These are phyloP conservation scores for Taxillus chinensis DNA, from an alignment of 164 flowering plant species.

Conservation along the genomic window DNA sequence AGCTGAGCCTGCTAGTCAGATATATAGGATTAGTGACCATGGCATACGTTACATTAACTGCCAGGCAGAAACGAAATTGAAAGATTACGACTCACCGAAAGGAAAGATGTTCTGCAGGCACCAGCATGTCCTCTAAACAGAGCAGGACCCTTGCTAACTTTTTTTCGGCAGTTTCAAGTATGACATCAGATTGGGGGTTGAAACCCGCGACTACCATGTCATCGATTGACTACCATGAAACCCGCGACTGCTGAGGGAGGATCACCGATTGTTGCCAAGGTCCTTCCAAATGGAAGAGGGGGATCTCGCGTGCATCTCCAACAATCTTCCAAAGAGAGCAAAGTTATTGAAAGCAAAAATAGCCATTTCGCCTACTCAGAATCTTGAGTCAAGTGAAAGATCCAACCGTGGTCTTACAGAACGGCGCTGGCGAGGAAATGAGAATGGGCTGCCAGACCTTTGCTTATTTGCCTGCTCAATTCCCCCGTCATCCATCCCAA, in stretches of 20 bases:
- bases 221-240: background rate
- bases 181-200: background rate
- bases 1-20: background rate
- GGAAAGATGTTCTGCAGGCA: background rate
- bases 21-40: background rate
- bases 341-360: background rate
- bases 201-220: background rate
- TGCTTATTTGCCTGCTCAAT: slow-evolving; percentile 42
- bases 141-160: background rate
- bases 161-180: background rate
- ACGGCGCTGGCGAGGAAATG: slow-evolving; percentile 74
- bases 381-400: slow-evolving; percentile 71
- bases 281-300: background rate
- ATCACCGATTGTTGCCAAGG: background rate
- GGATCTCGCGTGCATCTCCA: background rate
- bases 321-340: background rate
- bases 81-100: background rate
- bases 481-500: slow-evolving; percentile 52
- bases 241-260: background rate
- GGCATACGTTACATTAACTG: background rate
- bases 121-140: background rate
- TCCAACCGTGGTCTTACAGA: slow-evolving; percentile 62
- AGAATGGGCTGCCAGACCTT: slow-evolving; percentile 61
- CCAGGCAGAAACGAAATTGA: background rate
- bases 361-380: slow-evolving; percentile 34